Evolutionary conservation across 192 early-diverging fungal genomes (phyloP).

Genomic region (Entophlyctis luteolus): DNA sequence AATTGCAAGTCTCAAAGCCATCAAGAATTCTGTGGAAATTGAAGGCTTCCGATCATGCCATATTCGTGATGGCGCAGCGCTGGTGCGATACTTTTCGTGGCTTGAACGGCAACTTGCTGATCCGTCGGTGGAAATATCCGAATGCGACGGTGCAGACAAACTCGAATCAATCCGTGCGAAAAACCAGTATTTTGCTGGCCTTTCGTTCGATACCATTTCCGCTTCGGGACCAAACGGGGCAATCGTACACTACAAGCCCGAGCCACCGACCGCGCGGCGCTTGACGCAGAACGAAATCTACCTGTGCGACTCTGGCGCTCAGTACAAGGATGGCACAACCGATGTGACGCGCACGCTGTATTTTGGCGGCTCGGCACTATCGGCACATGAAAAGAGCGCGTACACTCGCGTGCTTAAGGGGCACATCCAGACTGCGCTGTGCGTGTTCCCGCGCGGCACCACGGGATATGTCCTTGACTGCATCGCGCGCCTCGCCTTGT

Average conservation of each 20-base stretch:
- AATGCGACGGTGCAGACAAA: conserved; percentile 80
- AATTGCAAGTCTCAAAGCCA: conserved; percentile 76
- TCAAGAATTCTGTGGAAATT: conserved; percentile 88
- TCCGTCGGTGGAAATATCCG: conserved; percentile 61
- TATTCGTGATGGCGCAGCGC: conserved; percentile 81
- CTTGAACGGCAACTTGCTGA: conserved; percentile 81
- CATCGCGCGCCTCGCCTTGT: conserved; percentile 79
- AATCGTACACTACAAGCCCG: conserved; percentile 96
- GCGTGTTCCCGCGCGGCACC: conserved; percentile 78
- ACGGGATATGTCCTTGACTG: conserved; percentile 85
- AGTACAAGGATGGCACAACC: conserved; percentile 94
- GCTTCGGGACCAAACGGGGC: conserved; percentile 93
- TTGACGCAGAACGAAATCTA: conserved; percentile 78
- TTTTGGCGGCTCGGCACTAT: conserved; percentile 82
- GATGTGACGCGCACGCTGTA: conserved; percentile 95
- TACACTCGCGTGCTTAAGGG: conserved; percentile 98
- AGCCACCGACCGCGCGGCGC: conserved; percentile 69
- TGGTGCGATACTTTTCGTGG: conserved; percentile 84
- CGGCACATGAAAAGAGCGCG: conserved; percentile 79
- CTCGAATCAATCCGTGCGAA: conserved; percentile 73
- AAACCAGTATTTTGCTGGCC: conserved; percentile 80
- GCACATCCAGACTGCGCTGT: conserved; percentile 86
- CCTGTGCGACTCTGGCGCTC: conserved; percentile 93
- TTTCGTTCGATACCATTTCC: conserved; percentile 95
- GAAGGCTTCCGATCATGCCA: conserved; percentile 91